These are phyloP conservation scores for Lachnum nothofagi DNA, from an alignment of 2,329 filamentous ascomycete genomes.

Conservation along the genomic window DNA sequence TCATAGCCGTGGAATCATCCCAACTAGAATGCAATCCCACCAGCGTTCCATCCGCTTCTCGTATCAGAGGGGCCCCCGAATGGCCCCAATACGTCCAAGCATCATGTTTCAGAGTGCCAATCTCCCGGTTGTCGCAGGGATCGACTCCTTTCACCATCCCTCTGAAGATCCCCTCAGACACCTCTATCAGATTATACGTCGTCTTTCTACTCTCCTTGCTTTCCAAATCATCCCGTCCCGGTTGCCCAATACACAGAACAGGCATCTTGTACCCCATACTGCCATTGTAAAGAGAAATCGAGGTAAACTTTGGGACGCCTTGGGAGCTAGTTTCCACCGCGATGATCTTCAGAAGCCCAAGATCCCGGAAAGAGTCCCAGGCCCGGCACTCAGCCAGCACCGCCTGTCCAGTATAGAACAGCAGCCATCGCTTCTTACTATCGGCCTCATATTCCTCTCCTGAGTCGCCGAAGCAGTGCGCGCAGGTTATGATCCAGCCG, in stretches of 20 bases:
- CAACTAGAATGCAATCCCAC: constrained; percentile 50
- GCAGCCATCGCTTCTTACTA: constrained; percentile 36
- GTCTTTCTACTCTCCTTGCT: constrained; percentile 32
- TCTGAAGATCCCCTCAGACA: constrained; percentile 40
- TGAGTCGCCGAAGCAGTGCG: constrained; percentile 46
- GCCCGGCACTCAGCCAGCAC: constrained; percentile 36
- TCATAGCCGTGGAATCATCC: constrained; percentile 48
- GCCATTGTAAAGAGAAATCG: background rate
- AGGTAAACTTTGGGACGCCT: too few relatives aligned
- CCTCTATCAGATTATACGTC: constrained; percentile 42
- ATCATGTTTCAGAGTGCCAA: constrained; percentile 48
- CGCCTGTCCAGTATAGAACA: constrained; percentile 38
- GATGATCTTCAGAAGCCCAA: constrained; percentile 43
- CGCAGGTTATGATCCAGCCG: constrained; percentile 46
- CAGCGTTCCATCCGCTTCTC: constrained; percentile 35
- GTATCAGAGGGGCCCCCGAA: constrained; percentile 46
- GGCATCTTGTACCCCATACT: background rate
- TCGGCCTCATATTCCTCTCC: constrained; percentile 31
- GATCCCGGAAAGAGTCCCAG: constrained; percentile 35
- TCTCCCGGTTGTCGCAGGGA: constrained; percentile 46
- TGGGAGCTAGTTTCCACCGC: too few relatives aligned
- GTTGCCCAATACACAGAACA: constrained; percentile 38
- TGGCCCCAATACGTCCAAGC: constrained; percentile 56
- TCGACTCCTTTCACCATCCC: constrained; percentile 39
- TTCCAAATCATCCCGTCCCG: constrained; percentile 43